These are phyloP conservation scores for Lachnellula subtilissima DNA, from an alignment of 2,329 filamentous ascomycete species.

Conservation along the genomic window DNA sequence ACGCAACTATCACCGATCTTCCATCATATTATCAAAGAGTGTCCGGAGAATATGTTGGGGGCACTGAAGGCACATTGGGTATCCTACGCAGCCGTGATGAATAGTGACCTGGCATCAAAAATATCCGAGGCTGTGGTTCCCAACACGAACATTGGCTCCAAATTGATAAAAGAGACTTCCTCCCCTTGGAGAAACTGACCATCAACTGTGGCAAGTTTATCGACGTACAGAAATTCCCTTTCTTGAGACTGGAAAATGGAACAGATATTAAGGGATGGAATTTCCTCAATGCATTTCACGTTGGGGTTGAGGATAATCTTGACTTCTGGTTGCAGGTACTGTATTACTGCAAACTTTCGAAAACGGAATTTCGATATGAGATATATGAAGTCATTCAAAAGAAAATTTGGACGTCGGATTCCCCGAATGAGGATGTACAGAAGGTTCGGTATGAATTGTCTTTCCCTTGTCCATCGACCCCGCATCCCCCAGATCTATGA, in stretches of 20 bases:
- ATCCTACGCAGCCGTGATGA: constrained; percentile 3
- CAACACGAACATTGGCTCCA: constrained; percentile 4
- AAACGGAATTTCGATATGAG: constrained; percentile 4
- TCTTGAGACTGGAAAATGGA: constrained; percentile 7
- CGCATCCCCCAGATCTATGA: background rate
- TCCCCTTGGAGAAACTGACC: constrained; percentile 7
- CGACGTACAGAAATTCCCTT: constrained; percentile 9
- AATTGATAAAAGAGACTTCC: constrained; percentile 3
- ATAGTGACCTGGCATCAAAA: constrained; percentile 5
- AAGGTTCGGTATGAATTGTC: constrained; percentile 1
- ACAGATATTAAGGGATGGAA: constrained; percentile 10
- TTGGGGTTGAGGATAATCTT: constrained; percentile 10
- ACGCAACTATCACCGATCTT: constrained; percentile 9
- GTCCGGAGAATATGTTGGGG: constrained; percentile 13
- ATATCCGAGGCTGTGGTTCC: constrained; percentile 9
- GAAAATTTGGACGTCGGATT: constrained; percentile 3
- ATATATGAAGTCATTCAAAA: constrained; percentile 12
- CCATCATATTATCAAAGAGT: constrained; percentile 6
- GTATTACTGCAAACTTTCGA: constrained; percentile 3
- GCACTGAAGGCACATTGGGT: constrained; percentile 9
- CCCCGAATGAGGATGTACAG: background rate
- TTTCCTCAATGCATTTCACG: constrained; percentile 10
- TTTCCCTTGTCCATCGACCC: background rate
- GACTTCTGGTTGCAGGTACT: constrained; percentile 13
- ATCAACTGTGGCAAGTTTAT: constrained; percentile 4